Conservation (phyloP, 345 rosid genomes). For the Euphorbia lathyris region DNA sequence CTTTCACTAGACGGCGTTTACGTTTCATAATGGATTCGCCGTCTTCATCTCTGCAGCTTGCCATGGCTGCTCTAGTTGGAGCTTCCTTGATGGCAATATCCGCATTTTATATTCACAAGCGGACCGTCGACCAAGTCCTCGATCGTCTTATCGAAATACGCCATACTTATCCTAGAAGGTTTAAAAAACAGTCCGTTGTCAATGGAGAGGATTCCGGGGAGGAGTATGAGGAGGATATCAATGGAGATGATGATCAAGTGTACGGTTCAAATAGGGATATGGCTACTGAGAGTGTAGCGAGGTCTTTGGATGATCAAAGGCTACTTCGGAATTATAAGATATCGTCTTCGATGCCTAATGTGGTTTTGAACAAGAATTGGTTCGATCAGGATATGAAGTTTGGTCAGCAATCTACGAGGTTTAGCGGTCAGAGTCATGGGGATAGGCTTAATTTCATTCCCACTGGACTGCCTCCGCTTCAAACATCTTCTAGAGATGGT, state of each 20-base stretch:
- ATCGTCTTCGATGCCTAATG: constrained; percentile 48
- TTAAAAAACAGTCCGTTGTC: neutral
- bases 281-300: constrained; percentile 13
- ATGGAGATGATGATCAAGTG: neutral
- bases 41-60: constrained; percentile 30
- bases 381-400: constrained; percentile 24
- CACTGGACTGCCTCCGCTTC: constrained; percentile 44
- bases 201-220: constrained; percentile 4
- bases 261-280: constrained; percentile 20
- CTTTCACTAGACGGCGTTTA: neutral
- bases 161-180: constrained; percentile 9
- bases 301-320: constrained; percentile 31
- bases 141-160: constrained; percentile 42
- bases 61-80: constrained; percentile 58
- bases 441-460: constrained; percentile 39
- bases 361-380: constrained; percentile 36
- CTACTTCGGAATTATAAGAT: constrained; percentile 19
- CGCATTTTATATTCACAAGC: constrained; percentile 51
- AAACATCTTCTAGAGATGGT: constrained; percentile 28
- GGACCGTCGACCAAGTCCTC: constrained; percentile 49
- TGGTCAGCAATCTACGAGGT: constrained; percentile 15
- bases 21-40: constrained; percentile 13
- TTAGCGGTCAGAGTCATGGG: constrained; percentile 19
- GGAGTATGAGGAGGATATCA: constrained; percentile 4
- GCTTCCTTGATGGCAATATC: constrained; percentile 59